A percentile compares a stretch with the other conserved stretches of the same genome.
Evolutionary conservation across 345 rosid genomes (phyloP).

Genomic region (Angophora floribunda): DNA sequence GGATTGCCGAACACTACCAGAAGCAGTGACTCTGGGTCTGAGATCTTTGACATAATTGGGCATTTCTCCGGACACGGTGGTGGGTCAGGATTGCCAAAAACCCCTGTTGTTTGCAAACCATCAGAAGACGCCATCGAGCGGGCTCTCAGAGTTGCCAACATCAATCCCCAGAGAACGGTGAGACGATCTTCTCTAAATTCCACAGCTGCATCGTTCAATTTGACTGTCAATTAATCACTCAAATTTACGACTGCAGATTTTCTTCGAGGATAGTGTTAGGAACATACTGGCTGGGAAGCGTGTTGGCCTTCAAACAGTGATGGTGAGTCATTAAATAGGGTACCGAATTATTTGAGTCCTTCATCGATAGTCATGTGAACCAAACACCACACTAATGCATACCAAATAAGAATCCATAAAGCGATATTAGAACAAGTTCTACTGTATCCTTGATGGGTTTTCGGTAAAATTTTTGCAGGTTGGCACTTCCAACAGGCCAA

Average conservation of each 20-base stretch:
- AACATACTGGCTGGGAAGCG: conserved; percentile 78
- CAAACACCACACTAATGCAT: background rate
- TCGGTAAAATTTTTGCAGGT: conserved; percentile 22
- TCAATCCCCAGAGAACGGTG: conserved; percentile 68
- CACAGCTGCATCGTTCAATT: background rate
- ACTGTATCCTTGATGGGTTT: background rate
- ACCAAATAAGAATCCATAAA: background rate
- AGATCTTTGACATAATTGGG: conserved; percentile 49
- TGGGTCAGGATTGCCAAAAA: conserved; percentile 32
- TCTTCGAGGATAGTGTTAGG: conserved; percentile 79
- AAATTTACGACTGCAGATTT: conserved; percentile 32
- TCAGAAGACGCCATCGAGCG: conserved; percentile 42
- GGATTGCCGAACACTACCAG: conserved; percentile 8
- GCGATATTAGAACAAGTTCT: background rate
- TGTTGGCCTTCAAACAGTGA: conserved; percentile 56
- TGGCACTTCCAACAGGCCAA: conserved; percentile 53
- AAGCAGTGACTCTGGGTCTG: background rate
- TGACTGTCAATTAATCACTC: background rate
- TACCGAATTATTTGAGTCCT: background rate
- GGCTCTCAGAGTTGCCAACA: conserved; percentile 56
- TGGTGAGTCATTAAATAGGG: conserved; percentile 24
- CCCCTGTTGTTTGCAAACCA: conserved; percentile 77
- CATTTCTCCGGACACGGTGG: conserved; percentile 38
- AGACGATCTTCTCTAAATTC: conserved; percentile 1
- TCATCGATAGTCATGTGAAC: background rate